Evolutionary conservation across 352 stramenopile species (phyloP), one percentile per base, ranked within the genome.

Genomic region (Phytophthora hybrid): DNA sequence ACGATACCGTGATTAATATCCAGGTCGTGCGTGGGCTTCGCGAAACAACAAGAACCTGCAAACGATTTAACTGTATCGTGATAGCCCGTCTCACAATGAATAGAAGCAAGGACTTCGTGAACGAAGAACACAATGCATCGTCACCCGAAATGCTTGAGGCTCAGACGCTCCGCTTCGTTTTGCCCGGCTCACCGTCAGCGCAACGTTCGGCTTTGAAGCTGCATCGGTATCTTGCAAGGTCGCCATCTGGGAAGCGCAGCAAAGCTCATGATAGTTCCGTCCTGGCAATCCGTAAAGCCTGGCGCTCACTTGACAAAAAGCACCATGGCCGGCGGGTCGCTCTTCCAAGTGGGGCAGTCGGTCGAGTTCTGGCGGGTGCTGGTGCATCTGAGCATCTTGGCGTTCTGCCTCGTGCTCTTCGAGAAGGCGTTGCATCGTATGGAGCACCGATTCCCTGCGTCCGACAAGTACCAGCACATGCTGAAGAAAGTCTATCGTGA

Each of bases 381-480:
- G 1, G 57, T 62, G 32, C 74, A 87, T 56, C 60, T 91, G 57
- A 86, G 78, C 47, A 55, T 90, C 19, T 52, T 91, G 57, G 80
- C 88, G 5, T 34, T 82, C 4, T 83, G 61, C 31, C 59, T 92
- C 47, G 74, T 91, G 32, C 23, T 84, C n/a, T 63, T 90, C 6
- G 83, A 92, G 77, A 63, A 61, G 32, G 51, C 32, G n/a, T 63
- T 91, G 23, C 85, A 93, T 46, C 51, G 51, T 10, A 67, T 90
- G 18, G 77, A 84, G 51, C 79, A 90, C 61, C 70, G 82, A 16
- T 72, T 90, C 29, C 66, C 77, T 26, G 71, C 67, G 26, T 88
- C 81, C 26, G 78, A 81, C 29, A 93, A 90, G 64, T 91, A 90
- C 52, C 64, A 88, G 46, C 80, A 91, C 59, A 93, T 93, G 76